Base-by-base conservation (phyloP, 1,284 basidiomycete genomes). In the Cryptococcus sp. region DNA sequence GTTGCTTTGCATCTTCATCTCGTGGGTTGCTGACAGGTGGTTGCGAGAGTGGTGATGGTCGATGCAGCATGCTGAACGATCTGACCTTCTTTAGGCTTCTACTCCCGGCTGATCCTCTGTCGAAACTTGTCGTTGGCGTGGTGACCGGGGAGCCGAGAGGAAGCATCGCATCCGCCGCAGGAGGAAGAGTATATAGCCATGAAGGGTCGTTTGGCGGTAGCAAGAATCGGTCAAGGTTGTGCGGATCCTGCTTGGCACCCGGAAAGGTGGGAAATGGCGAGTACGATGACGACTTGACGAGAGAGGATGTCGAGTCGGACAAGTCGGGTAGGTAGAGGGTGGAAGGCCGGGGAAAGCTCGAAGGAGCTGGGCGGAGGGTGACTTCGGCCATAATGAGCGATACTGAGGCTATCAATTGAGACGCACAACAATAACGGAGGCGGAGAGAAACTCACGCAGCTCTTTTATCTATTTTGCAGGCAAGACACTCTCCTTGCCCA, bases 241-340 rank as follows among this genome's bases (percentile, higher is more conserved):
- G 65, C 0, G 69, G 68, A 50, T 72, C 69, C 2, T 54, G 24
- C 4, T 52, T 47, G 21, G 33, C 49, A 45, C 56, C 60, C 14
- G 59, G 57, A 43, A 71, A 56, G 4, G 56, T 53, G 0, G 69
- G 69, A 48, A 66, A 71, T n/a, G 69, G 69, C 7, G 66, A 66
- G 51, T 69, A 71, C 5, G 66, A 62, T 14, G 56, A 64, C 45
- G 18, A 60, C 37, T 14, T 56, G 43, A 18, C 52, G 38, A 43
- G 51, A 33, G 49, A 54, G 38, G 23, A 54, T 44, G 34, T 59
- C 44, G 38, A 50, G 49, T 24, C 18, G 25, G 9, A 6, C 4
- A 37, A 4, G 11, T 48, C 40, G 21, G 62, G 58, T 16, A 62
- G 48, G 44, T 48, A 58, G 2, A 64, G 56, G 11, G 62, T 60